Evolutionary conservation across 2,329 filamentous ascomycete species (phyloP).

Genomic region (Aspergillus ochraceoroseus): DNA sequence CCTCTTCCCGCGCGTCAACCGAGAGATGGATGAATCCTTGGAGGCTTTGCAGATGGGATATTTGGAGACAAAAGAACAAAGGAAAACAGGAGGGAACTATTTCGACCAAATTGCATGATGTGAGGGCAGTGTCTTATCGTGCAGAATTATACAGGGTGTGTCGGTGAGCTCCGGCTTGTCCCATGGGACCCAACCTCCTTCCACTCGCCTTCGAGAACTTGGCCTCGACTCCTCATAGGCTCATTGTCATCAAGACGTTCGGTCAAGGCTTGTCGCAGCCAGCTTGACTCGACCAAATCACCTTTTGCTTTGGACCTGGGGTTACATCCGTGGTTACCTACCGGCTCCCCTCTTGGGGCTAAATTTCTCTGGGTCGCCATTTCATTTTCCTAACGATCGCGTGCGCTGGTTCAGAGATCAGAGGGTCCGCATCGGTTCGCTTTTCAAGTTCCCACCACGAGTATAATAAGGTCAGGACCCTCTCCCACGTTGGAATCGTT

Average conservation of each 20-base stretch:
- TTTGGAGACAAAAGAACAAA: too few species aligned
- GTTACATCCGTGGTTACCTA: slow-evolving; percentile 30
- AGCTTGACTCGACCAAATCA: slow-evolving; percentile 23
- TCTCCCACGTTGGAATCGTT: slow-evolving; percentile 14
- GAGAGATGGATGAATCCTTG: too few species aligned
- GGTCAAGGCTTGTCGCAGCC: slow-evolving; percentile 23
- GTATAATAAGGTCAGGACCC: slow-evolving; percentile 28
- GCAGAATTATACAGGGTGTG: not conserved
- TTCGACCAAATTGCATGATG: too few species aligned
- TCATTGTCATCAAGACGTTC: slow-evolving; percentile 15
- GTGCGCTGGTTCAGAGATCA: slow-evolving; percentile 56
- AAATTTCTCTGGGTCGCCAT: slow-evolving; percentile 16
- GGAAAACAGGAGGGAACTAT: too few species aligned
- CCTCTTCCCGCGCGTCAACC: not conserved
- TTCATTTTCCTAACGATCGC: slow-evolving; percentile 15
- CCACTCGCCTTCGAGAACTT: slow-evolving; percentile 15
- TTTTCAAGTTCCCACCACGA: slow-evolving; percentile 20
- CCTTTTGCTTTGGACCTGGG: slow-evolving; percentile 20
- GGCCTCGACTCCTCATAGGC: too few species aligned
- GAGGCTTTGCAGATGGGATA: too few species aligned
- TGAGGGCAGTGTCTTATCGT: not conserved
- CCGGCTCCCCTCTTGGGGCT: slow-evolving; percentile 7
- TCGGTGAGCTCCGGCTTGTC: slow-evolving; percentile 14
- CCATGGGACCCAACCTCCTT: slow-evolving; percentile 8
- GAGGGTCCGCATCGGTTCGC: slow-evolving; percentile 66